Conservation (phyloP, 148 eudicot species). For the Spergularia marina region DNA sequence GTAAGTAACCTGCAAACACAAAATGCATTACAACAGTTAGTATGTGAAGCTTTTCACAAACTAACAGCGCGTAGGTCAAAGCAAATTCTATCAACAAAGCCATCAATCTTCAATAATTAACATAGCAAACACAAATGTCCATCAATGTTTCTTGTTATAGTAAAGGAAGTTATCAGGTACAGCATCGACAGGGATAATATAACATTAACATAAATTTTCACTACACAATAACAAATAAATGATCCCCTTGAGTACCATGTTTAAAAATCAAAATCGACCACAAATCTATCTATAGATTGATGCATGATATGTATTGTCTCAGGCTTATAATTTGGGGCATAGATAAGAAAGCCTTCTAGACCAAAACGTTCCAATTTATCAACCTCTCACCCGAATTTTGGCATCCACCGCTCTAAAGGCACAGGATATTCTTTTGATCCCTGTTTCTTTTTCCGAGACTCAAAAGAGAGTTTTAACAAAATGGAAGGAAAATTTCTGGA, state of each 20-base stretch:
- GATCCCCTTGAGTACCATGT: not conserved
- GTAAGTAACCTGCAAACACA: constrained; percentile 78
- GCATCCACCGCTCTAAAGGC: too few species aligned
- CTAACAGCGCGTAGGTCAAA: not conserved
- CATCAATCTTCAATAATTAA: not conserved
- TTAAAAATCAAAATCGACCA: not conserved
- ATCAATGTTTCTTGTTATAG: too few species aligned
- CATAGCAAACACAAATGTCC: too few species aligned
- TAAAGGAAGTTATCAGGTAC: not conserved
- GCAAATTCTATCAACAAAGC: not conserved
- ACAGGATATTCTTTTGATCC: too few species aligned
- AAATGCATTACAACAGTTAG: constrained; percentile 3
- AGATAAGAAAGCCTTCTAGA: not conserved
- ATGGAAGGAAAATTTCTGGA: too few species aligned
- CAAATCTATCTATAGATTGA: not conserved
- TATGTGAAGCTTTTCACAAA: not conserved
- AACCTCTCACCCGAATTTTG: too few species aligned
- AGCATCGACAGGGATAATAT: not conserved
- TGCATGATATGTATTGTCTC: not conserved
- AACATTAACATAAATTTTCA: not conserved
- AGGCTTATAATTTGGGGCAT: too few species aligned
- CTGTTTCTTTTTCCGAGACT: too few species aligned
- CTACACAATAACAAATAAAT: not conserved
- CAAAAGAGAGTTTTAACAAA: too few species aligned
- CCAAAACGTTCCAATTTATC: not conserved